phyloP scores from a whole-genome alignment of 768 basidiomycete genomes.

The Russula lepida region DNA sequence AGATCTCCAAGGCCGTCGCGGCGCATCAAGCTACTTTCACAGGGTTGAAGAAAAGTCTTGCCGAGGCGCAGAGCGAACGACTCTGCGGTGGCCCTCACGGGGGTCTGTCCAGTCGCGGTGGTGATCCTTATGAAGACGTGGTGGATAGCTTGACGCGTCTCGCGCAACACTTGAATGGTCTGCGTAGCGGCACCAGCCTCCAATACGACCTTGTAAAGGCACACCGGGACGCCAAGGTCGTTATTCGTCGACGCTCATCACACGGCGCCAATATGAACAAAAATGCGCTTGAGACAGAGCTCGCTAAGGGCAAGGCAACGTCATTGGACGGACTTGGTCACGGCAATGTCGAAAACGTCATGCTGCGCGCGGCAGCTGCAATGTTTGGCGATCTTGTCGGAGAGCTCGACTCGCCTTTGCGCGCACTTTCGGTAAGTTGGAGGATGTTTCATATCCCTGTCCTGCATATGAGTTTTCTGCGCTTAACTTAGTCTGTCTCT shows the following conservation, averaged over 20 bases:
- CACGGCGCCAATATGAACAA: background rate
- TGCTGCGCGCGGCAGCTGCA: slow-evolving; percentile 53
- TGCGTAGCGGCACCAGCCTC: slow-evolving; percentile 74
- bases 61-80: slow-evolving; percentile 86
- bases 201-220: slow-evolving; percentile 78
- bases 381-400: slow-evolving; percentile 76
- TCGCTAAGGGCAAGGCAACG: slow-evolving; percentile 22
- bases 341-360: slow-evolving; percentile 27
- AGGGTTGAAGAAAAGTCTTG: slow-evolving; percentile 74
- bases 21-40: slow-evolving; percentile 87
- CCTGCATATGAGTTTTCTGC: background rate
- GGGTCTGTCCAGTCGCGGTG: slow-evolving; percentile 19
- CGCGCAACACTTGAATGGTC: slow-evolving; percentile 88
- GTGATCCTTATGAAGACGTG: slow-evolving; percentile 74
- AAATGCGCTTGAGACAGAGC: background rate
- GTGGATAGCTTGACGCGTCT: slow-evolving; percentile 81
- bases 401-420: slow-evolving; percentile 70
- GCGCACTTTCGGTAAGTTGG: slow-evolving; percentile 55
- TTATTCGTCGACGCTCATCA: slow-evolving; percentile 24
- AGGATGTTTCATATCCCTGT: background rate
- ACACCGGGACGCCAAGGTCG: slow-evolving; percentile 37
- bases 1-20: slow-evolving; percentile 71
- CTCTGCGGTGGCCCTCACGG: slow-evolving; percentile 29
- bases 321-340: background rate
- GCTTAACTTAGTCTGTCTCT: background rate